Evolutionary conservation across 352 stramenopile species (phyloP), one percentile per base, ranked within the genome.

Genomic region (Globisporangium sylvaticum): DNA sequence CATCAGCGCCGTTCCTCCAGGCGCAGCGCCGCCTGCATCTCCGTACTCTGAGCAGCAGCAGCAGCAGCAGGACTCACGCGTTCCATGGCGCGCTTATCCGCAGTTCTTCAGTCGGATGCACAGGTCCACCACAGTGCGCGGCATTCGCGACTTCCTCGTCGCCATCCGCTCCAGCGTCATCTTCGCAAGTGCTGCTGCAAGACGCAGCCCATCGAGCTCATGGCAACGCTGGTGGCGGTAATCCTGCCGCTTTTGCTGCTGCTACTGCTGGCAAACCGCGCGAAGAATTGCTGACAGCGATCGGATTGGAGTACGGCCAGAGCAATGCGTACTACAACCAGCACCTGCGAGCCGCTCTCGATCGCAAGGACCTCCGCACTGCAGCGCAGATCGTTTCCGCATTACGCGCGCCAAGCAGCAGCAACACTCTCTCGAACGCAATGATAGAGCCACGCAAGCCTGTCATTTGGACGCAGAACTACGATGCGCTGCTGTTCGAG

Each of bases 401-500:
- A 24, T 14, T 72, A 25, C 60, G 58, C 18, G 31, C 42, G 5
- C 44, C 37, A 9, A 57, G 27, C n/a, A 2, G 24, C 24, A 72
- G 15, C 58, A 71, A 61, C 56, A 79, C 12, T 8, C 24, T 31
- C 6, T 4, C 24, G 5, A 44, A 20, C 9, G 37, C 56, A 67
- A 22, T 62, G 66, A 18, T 50, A 74, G 48, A 60, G 27, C 64
- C 4, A 8, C 1, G 69, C 18, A 69, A 65, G 29, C n/a, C 61
- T 0, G 65, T 88, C 22, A 60, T 88, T 14, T 75, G 68, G 67
- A 66, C 67, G 2, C 70, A 79, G 22, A 87, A 70, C 31, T 93
- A 91, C 70, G 84, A 91, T 25, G 44, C 75, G 32, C 52, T 93
- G 20, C 71, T 93, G 32, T 88, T 75, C 56, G 62, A 81, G 42